Base-by-base conservation (phyloP, 495 filamentous ascomycete species). In the Xylona heveae region DNA sequence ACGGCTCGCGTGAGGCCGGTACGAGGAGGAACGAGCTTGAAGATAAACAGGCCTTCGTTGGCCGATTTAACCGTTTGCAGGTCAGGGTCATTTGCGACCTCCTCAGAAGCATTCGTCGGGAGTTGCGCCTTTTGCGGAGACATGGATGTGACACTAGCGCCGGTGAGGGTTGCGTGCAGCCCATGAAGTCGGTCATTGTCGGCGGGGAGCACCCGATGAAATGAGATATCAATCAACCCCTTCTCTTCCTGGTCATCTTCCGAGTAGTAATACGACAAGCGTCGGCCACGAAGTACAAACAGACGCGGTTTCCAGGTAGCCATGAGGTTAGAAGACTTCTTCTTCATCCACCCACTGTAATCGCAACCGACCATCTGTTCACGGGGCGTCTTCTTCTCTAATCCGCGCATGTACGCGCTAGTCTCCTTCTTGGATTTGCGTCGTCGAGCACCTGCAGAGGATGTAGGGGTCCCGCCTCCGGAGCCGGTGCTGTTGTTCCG, bases 331-430 rank as follows among this genome's bases (percentile, higher is more conserved):
- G 80, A 81, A 29, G 80, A 91, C 44, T 83, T 74, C 64, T 99
- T 99, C 60, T 92, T 95, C 90, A 99, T 99, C 90, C 90, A 99
- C 16, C 90, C 90, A 40, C 72, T 82, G 45, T 84, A 99, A 43
- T 99, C 88, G 28, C 81, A 85, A 34, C 69, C 73, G 32, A 65
- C 55, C 53, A 93, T 84, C 38, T 88, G 81, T 46, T 91, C 79
- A 30, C 69, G 61, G 0, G 90, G 90, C 0, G 66, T 57, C 41
- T 84, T 78, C 53, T 80, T 78, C 43, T 78, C 69, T 13, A 95
- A 56, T 2, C 90, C 90, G 9, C 77, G 76, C 9, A 68, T 78
- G 54, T 93, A 95, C 4, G 90, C 88, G 45, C 81, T 91, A 2
- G 88, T 95, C 35, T 81, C 71, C 45, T 95, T 85, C 57, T 95